Base-by-base conservation (phyloP, 1,284 basidiomycete species). In the Pyrrhoderma noxium region DNA sequence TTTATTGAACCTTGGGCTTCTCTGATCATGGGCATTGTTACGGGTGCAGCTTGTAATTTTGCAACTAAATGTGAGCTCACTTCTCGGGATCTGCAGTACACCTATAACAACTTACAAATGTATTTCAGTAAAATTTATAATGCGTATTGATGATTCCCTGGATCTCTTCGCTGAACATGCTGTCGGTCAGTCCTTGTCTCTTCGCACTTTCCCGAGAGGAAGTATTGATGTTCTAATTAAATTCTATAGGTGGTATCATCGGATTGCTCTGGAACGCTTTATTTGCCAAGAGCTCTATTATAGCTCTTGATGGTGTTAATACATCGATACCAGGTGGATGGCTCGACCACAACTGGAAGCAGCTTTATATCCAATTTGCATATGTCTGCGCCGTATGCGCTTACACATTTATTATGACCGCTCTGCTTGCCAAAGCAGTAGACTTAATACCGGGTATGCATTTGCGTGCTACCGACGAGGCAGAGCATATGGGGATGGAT, bases 161-260 rank as follows among this genome's bases (percentile, higher is more conserved):
- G 88, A 92, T 77, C 76, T 92, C 53, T 91, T 88, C 64, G 85
- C 89, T n/a, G 87, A 92, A 61, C 92, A 98, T 72, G 93, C 88
- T 39, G 69, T 97, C 16, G 91, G 90, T 3, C 21, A 19, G 45
- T 41, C 18, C 8, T 16, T 3, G 9, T 19, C 13, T 18, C 47
- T 25, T 39, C 38, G 41, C 22, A 22, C 14, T 31, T 31, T 31
- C 11, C 27, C 27, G 27, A 31, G 11, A 11, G 27, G 11, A 31
- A 31, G 27, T 31, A 11, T 5, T 14, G 38, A 18, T 16, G n/a
- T 5, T 7, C 38, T 40, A 22, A 7, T 14, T 22, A 7, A 7
- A 22, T 22, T 5, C n/a, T 9, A 3, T 18, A 52, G 51, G 51
- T 37, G 94, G 94, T 44, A 80, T 94, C 19, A 75, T 95, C 47